phyloP scores from a whole-genome alignment of 176 grass and related monocot genomes.

The Raddia guianensis region DNA sequence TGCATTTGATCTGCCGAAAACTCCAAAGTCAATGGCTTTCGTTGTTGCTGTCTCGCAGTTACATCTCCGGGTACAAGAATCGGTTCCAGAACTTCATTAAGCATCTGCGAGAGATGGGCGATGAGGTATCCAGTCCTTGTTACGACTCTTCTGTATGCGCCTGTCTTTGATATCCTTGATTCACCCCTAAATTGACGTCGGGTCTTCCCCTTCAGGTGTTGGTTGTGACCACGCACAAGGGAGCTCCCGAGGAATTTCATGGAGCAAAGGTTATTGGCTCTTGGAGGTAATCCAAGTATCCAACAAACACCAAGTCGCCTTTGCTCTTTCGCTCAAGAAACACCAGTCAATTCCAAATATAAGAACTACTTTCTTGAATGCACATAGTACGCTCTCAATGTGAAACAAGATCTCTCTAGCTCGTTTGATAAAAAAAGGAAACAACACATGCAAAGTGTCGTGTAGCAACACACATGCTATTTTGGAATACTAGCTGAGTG shows the following conservation, averaged over 20 bases:
- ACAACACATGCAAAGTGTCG: background rate
- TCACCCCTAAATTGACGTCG: conserved; percentile 17
- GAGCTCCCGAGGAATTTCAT: conserved; percentile 87
- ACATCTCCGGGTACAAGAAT: conserved; percentile 95
- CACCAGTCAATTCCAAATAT: background rate
- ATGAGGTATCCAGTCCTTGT: conserved; percentile 57
- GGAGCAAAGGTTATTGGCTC: conserved; percentile 96
- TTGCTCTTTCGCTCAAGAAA: background rate
- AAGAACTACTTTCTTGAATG: conserved; percentile 21
- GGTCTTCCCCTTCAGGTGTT: conserved; percentile 58
- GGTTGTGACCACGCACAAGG: conserved; percentile 94
- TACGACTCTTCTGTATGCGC: background rate
- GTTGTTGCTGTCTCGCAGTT: conserved; percentile 50
- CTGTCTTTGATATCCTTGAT: conserved; percentile 28
- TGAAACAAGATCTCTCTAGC: background rate
- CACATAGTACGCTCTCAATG: background rate
- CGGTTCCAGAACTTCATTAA: conserved; percentile 99
- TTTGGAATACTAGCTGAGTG: background rate
- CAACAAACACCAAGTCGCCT: background rate
- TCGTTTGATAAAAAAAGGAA: conserved; percentile 10
- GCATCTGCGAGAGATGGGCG: conserved; percentile 92
- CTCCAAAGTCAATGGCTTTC: conserved; percentile 28
- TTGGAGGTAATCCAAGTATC: conserved; percentile 66
- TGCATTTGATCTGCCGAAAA: background rate
- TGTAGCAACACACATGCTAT: background rate